Conservation (phyloP, 2,329 filamentous ascomycete species). For the Ophiostoma himal-ulmi region DNA sequence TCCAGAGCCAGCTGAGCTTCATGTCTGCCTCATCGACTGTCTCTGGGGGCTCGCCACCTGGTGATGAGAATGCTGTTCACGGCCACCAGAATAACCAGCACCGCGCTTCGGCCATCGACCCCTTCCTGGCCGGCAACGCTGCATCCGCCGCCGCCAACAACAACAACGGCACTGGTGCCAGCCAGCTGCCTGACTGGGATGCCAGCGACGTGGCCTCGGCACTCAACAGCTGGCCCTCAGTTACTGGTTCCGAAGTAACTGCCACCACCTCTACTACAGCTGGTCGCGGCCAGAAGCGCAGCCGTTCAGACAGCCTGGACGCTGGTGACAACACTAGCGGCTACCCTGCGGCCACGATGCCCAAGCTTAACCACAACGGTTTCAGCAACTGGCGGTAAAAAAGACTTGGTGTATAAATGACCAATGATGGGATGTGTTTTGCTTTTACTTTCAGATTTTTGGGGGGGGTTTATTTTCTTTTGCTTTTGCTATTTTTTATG, state of each 20-base stretch:
- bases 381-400: constrained; percentile 26
- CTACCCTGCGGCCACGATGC: constrained; percentile 26
- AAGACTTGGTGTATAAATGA: background rate
- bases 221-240: constrained; percentile 22
- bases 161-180: constrained; percentile 6
- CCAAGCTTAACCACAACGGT: constrained; percentile 26
- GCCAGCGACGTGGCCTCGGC: constrained; percentile 28
- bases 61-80: constrained; percentile 26
- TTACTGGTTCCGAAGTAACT: constrained; percentile 11
- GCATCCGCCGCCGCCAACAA: constrained; percentile 14
- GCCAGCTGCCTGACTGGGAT: constrained; percentile 26
- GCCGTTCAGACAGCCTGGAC: constrained; percentile 33
- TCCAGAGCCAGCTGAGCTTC: constrained; percentile 36
- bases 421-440: background rate
- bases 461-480: background rate
- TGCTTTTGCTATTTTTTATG: constrained; percentile 20
- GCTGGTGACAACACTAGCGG: constrained; percentile 23
- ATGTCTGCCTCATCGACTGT: constrained; percentile 31
- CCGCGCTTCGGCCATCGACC: constrained; percentile 23
- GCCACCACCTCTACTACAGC: constrained; percentile 19
- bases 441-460: background rate
- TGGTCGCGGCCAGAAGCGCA: constrained; percentile 32
- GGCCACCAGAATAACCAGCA: constrained; percentile 20
- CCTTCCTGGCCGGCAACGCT: constrained; percentile 30
- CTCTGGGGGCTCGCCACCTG: constrained; percentile 27